phyloP scores from a whole-genome alignment of 2,329 filamentous ascomycete species.

The Sporothrix schenckii region DNA sequence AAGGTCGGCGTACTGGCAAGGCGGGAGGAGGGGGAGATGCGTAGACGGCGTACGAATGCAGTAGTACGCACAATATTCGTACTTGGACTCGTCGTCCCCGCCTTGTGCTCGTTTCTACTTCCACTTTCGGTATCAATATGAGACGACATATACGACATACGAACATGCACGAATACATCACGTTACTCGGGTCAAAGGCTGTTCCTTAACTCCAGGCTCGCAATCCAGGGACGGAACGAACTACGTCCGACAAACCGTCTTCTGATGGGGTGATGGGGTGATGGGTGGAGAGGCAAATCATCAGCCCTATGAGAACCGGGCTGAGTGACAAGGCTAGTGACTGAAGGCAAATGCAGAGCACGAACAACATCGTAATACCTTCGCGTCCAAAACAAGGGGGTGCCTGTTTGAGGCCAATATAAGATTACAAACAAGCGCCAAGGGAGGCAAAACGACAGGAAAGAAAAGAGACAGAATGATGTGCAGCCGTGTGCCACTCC shows the following conservation, averaged over 20 bases:
- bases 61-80: slow-evolving; percentile 3
- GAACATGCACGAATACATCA: too few relatives aligned
- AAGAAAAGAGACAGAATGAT: background rate
- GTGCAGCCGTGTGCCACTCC: background rate
- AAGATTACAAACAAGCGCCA: background rate
- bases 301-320: background rate
- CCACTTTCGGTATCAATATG: background rate
- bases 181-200: background rate
- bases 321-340: background rate
- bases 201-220: background rate
- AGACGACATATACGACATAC: background rate
- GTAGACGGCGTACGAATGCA: background rate
- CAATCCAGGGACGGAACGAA: background rate
- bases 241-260: background rate
- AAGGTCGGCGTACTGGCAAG: background rate
- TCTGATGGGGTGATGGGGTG: background rate
- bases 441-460: slow-evolving; percentile 8
- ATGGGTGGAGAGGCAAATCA: background rate
- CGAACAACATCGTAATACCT: too few relatives aligned
- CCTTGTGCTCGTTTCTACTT: background rate
- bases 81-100: background rate
- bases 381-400: background rate
- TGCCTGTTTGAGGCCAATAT: slow-evolving; percentile 9
- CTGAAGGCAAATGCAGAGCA: background rate
- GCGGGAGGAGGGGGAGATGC: background rate